phyloP scores from a whole-genome alignment of 805 yeast genomes.

The Crinitomyces ghanaensis region DNA sequence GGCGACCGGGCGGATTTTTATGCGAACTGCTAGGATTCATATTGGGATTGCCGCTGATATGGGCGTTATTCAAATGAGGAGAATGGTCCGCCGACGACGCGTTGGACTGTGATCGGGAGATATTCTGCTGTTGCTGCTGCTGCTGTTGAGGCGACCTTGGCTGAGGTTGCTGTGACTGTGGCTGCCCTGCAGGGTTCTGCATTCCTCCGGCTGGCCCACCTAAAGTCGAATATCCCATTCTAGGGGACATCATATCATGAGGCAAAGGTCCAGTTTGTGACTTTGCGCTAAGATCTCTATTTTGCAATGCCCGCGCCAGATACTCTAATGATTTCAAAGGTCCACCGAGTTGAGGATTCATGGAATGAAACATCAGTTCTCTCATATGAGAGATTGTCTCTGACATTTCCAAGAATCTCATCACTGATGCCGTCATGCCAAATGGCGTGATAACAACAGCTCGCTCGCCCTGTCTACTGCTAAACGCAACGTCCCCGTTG shows the following conservation, averaged over 20 bases:
- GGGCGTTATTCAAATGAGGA: too few relatives aligned
- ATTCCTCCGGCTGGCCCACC: too few relatives aligned
- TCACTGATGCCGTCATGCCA: slow-evolving; percentile 55
- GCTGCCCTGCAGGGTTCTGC: too few relatives aligned
- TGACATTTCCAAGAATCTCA: slow-evolving; percentile 62
- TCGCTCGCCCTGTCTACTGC: slow-evolving; percentile 3
- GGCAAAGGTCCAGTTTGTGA: too few relatives aligned
- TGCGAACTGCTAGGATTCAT: too few relatives aligned
- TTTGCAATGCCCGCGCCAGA: slow-evolving; percentile 24
- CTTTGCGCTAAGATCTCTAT: too few relatives aligned
- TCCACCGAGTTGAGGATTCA: slow-evolving; percentile 17
- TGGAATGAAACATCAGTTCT: slow-evolving; percentile 50
- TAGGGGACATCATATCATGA: too few relatives aligned
- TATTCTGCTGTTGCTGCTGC: neutral
- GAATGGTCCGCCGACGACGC: too few relatives aligned
- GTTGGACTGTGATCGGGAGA: too few relatives aligned
- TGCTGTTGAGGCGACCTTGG: neutral
- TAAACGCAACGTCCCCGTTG: neutral
- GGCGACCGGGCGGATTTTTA: too few relatives aligned
- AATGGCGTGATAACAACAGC: slow-evolving; percentile 33
- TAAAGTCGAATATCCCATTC: too few relatives aligned
- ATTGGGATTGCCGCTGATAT: too few relatives aligned
- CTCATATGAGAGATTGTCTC: slow-evolving; percentile 67
- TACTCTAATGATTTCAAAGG: slow-evolving; percentile 19
- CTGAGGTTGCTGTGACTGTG: neutral